Evolutionary conservation across 1,139 yeast genomes (phyloP).

Genomic region (Lodderomyces metapsilosis): DNA sequence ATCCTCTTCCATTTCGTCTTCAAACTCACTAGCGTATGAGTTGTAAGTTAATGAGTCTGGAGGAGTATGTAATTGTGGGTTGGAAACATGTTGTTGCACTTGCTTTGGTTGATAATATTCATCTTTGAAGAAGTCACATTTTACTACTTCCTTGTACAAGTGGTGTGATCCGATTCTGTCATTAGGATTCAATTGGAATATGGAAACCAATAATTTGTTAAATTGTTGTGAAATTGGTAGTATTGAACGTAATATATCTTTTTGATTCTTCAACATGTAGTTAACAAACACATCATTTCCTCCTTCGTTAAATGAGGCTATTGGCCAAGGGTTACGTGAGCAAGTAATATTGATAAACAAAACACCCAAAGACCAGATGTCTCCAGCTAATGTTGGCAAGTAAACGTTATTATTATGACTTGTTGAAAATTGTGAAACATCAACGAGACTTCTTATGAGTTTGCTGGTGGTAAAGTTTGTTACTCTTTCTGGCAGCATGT

Average conservation of each 20-base stretch:
- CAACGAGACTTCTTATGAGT: conserved; percentile 27
- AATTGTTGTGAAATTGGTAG: conserved; percentile 67
- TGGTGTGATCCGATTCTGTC: conserved; percentile 55
- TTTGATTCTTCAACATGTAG: conserved; percentile 31
- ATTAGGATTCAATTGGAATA: conserved; percentile 63
- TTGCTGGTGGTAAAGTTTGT: conserved; percentile 43
- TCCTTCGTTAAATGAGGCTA: conserved; percentile 58
- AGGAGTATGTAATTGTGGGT: conserved; percentile 17
- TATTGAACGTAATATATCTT: conserved; percentile 38
- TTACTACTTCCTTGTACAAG: conserved; percentile 41
- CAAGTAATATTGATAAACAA: conserved; percentile 77
- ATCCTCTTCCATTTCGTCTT: conserved; percentile 13
- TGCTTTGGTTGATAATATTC: neutral
- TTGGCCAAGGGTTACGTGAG: conserved; percentile 89
- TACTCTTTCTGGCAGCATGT: conserved; percentile 91
- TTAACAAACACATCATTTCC: conserved; percentile 55
- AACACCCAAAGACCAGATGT: conserved; percentile 86
- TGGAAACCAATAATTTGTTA: conserved; percentile 50
- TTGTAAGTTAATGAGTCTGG: conserved; percentile 18
- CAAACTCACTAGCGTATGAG: conserved; percentile 16
- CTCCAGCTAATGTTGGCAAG: conserved; percentile 75
- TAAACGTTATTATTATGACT: conserved; percentile 10
- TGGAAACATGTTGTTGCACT: conserved; percentile 7
- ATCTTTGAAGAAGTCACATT: conserved; percentile 39
- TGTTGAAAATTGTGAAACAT: conserved; percentile 29